Evolutionary conservation across 2,329 filamentous ascomycete species (phyloP).

Genomic region (Colletotrichum nymphaeae): DNA sequence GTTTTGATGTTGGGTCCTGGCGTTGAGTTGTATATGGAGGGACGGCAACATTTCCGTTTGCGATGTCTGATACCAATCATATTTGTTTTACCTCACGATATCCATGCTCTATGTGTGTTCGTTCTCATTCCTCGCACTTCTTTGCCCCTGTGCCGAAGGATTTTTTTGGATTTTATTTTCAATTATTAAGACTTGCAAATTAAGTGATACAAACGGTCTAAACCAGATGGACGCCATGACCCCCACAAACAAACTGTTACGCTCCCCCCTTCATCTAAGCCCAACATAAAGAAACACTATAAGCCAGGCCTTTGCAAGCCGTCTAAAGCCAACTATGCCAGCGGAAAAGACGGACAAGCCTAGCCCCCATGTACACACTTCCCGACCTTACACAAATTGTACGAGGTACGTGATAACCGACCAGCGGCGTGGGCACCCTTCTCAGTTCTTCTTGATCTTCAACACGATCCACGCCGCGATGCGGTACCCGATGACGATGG

Average conservation of each 20-base stretch:
- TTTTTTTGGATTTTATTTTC: background rate
- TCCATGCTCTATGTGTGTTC: no score
- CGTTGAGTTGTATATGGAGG: background rate
- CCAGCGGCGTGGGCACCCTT: background rate
- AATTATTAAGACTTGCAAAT: background rate
- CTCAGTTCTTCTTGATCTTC: constrained; percentile 38
- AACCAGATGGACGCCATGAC: background rate
- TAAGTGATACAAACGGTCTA: background rate
- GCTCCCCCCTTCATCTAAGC: background rate
- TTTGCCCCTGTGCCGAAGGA: background rate
- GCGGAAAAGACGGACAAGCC: background rate
- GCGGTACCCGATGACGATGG: constrained; percentile 80
- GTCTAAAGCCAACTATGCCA: background rate
- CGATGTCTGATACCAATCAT: background rate
- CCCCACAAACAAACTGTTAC: background rate
- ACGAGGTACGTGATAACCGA: background rate
- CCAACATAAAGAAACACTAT: background rate
- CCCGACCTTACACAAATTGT: background rate
- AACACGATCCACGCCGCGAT: constrained; percentile 75
- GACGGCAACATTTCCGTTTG: background rate
- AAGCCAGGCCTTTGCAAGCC: background rate
- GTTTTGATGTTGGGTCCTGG: background rate
- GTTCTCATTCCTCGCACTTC: no score
- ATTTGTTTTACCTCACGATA: background rate
- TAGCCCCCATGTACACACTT: background rate